Evolutionary conservation across 106 monocot genomes (phyloP).

Genomic region (Apostasia ramifera): DNA sequence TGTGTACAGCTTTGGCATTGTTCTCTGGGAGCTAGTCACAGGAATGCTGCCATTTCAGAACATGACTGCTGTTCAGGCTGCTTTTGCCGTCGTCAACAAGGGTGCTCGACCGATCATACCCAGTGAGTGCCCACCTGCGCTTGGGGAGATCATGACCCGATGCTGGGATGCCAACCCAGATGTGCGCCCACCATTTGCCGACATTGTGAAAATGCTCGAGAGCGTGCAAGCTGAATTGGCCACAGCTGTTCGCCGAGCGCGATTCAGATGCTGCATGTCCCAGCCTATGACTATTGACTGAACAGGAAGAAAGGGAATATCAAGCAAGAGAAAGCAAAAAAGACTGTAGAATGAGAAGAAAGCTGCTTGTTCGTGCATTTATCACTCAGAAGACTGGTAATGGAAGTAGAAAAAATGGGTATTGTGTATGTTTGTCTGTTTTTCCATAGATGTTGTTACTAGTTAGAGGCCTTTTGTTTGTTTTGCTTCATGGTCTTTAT

Average conservation of each 20-base stretch:
- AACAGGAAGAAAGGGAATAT: background rate
- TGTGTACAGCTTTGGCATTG: constrained; percentile 39
- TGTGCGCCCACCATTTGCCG: constrained; percentile 21
- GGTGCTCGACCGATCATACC: constrained; percentile 27
- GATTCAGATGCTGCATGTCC: constrained; percentile 28
- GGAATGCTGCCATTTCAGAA: constrained; percentile 31
- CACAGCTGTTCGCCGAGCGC: constrained; percentile 14
- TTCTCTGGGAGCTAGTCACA: constrained; percentile 33
- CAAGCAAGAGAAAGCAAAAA: background rate
- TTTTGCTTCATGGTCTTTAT: background rate
- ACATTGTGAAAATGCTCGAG: constrained; percentile 22
- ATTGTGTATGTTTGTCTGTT: no score
- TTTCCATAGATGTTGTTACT: background rate
- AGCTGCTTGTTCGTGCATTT: background rate
- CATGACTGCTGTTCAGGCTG: constrained; percentile 35
- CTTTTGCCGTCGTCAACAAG: constrained; percentile 34
- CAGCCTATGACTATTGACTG: constrained; percentile 23
- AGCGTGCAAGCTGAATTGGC: constrained; percentile 5
- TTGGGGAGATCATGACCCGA: constrained; percentile 24
- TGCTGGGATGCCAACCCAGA: constrained; percentile 36
- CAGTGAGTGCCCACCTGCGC: constrained; percentile 16
- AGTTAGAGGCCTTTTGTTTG: no score
- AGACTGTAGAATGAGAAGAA: background rate
- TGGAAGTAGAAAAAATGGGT: background rate
- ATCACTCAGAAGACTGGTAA: background rate